Evolutionary conservation across 2,329 filamentous ascomycete species (phyloP).

Genomic region (Paracoccidioides lutzii): DNA sequence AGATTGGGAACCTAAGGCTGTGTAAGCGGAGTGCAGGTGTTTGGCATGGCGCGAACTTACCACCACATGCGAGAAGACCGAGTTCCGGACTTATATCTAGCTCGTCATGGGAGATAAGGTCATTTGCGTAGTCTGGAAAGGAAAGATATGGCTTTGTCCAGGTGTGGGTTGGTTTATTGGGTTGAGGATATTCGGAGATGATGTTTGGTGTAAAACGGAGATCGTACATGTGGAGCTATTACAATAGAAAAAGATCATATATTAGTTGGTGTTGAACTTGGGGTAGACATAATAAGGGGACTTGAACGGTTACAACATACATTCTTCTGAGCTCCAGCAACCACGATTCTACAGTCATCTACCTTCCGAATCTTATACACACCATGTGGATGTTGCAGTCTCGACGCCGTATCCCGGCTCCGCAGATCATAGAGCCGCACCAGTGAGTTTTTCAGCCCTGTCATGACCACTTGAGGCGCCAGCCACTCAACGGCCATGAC

Average conservation of each 20-base stretch:
- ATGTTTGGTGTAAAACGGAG: slow-evolving; percentile 23
- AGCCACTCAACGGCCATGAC: slow-evolving; percentile 29
- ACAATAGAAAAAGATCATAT: not conserved
- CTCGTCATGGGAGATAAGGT: slow-evolving; percentile 17
- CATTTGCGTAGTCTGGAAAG: slow-evolving; percentile 21
- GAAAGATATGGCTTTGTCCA: slow-evolving; percentile 25
- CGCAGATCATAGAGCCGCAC: slow-evolving; percentile 27
- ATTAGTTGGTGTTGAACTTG: not conserved
- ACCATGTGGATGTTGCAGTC: slow-evolving; percentile 24
- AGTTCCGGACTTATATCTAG: slow-evolving; percentile 28
- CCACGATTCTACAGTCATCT: slow-evolving; percentile 24
- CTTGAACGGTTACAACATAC: slow-evolving; percentile 3
- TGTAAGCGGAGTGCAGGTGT: not conserved
- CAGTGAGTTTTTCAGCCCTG: slow-evolving; percentile 23
- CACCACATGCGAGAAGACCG: slow-evolving; percentile 25
- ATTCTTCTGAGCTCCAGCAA: slow-evolving; percentile 22
- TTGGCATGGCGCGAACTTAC: slow-evolving; percentile 14
- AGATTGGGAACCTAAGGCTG: not conserved
- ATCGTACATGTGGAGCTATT: slow-evolving; percentile 32
- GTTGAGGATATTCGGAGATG: slow-evolving; percentile 18
- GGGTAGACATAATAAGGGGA: not conserved
- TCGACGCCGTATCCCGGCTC: slow-evolving; percentile 19
- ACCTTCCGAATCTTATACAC: slow-evolving; percentile 25
- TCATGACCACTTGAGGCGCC: slow-evolving; percentile 23
- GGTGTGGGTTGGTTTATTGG: slow-evolving; percentile 16